Percentiles rank a stretch among this genome's conserved stretches.
Conservation (phyloP, 352 stramenopile species). For the Discostella stelligera region DNA sequence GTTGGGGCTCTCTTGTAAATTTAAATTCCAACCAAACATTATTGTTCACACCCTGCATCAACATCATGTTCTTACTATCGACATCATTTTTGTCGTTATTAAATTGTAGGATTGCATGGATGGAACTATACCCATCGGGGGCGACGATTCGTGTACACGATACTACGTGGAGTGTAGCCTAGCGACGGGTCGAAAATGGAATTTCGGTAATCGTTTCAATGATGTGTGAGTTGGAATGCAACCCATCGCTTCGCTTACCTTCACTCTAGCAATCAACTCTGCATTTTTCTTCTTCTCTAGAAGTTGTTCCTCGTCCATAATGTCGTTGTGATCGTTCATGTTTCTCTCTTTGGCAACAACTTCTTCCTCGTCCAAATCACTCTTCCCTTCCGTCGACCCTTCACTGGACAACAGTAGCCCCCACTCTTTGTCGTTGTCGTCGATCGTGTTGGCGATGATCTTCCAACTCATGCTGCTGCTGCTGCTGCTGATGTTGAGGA, state of each 20-base stretch:
- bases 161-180: conserved; percentile 30
- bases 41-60: conserved; percentile 22
- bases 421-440: no score
- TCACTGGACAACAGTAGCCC: no score
- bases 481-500: no score
- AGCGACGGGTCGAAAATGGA: no score
- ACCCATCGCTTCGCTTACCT: conserved; percentile 14
- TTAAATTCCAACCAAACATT: conserved; percentile 54
- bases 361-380: no score
- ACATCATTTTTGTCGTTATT: conserved; percentile 19
- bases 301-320: conserved; percentile 21
- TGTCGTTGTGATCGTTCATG: neutral
- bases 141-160: conserved; percentile 45
- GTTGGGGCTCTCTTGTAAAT: conserved; percentile 31
- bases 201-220: neutral
- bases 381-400: no score
- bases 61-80: no score
- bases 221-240: neutral
- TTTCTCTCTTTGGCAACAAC: no score
- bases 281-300: conserved; percentile 27
- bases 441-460: no score
- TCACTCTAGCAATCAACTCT: conserved; percentile 48
- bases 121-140: conserved; percentile 34
- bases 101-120: conserved; percentile 48
- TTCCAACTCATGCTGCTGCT: no score